These are phyloP conservation scores for Clavariopsis aquatica DNA, from an alignment of 495 filamentous ascomycete species.

Conservation along the genomic window DNA sequence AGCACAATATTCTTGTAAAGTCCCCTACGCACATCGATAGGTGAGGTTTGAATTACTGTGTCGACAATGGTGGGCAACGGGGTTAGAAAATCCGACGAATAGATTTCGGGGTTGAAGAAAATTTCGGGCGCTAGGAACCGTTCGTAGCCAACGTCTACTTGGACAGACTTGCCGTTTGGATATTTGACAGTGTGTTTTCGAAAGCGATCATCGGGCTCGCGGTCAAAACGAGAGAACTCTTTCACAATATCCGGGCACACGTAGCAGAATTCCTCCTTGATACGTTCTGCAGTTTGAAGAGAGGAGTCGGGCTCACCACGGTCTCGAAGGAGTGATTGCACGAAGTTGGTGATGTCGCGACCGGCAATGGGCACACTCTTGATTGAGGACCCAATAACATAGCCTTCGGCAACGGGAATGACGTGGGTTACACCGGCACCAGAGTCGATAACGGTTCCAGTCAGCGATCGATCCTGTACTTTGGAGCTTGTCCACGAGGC, in stretches of 20 bases:
- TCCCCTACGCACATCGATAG: slow-evolving; percentile 93
- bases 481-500: slow-evolving; percentile 98
- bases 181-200: slow-evolving; percentile 81
- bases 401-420: slow-evolving; percentile 97
- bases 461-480: slow-evolving; percentile 94
- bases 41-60: slow-evolving; percentile 92
- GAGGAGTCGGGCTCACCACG: slow-evolving; percentile 95
- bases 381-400: slow-evolving; percentile 97
- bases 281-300: slow-evolving; percentile 93
- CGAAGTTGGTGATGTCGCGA: slow-evolving; percentile 97
- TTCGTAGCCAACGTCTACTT: slow-evolving; percentile 94
- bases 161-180: slow-evolving; percentile 80
- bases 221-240: slow-evolving; percentile 90
- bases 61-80: slow-evolving; percentile 92
- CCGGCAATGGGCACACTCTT: slow-evolving; percentile 98
- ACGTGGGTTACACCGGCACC: slow-evolving; percentile 98
- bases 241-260: slow-evolving; percentile 98
- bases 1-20: slow-evolving; percentile 99
- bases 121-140: slow-evolving; percentile 98
- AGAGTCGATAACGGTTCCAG: slow-evolving; percentile 95
- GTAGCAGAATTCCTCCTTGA: slow-evolving; percentile 98
- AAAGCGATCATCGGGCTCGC: slow-evolving; percentile 81
- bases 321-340: slow-evolving; percentile 92
- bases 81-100: slow-evolving; percentile 96
- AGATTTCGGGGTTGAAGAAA: slow-evolving; percentile 99